phyloP scores from a whole-genome alignment of 495 filamentous ascomycete genomes.

The Glutinoglossum americanum region DNA sequence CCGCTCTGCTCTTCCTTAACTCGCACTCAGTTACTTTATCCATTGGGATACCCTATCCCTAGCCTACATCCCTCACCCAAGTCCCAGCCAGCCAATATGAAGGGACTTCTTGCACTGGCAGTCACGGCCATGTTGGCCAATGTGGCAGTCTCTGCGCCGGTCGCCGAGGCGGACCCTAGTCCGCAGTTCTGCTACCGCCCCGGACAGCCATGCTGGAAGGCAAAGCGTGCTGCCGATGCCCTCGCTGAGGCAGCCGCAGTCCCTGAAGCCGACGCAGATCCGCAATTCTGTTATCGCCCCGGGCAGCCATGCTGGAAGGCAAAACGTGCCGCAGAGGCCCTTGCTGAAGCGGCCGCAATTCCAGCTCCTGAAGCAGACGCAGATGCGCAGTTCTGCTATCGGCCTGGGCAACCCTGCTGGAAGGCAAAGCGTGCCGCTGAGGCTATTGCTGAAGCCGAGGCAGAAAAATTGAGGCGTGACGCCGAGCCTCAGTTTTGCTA shows the following conservation, averaged over 20 bases:
- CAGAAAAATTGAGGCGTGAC: constrained; percentile 10
- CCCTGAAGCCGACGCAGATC: constrained; percentile 15
- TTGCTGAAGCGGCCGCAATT: constrained; percentile 25
- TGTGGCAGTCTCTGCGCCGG: constrained; percentile 21
- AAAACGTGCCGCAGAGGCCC: constrained; percentile 29
- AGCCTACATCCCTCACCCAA: not conserved
- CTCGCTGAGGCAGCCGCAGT: constrained; percentile 15
- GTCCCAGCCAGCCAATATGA: not conserved
- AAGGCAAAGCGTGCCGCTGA: constrained; percentile 29
- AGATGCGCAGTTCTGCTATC: constrained; percentile 16
- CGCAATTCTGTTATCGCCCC: constrained; percentile 14
- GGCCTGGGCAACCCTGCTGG: constrained; percentile 8
- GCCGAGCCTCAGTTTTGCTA: constrained; percentile 18
- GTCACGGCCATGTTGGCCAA: constrained; percentile 18
- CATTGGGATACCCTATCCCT: not conserved
- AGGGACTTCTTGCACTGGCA: constrained; percentile 16
- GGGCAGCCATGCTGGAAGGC: constrained; percentile 14
- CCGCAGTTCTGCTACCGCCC: not conserved
- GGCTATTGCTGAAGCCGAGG: constrained; percentile 25
- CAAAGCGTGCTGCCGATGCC: no score
- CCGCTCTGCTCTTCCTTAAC: not conserved
- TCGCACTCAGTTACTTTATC: not conserved
- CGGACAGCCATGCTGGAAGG: no score
- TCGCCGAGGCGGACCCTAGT: constrained; percentile 6
- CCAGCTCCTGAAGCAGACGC: constrained; percentile 12